Percentiles rank a stretch among this genome's conserved stretches.
phyloP scores from a whole-genome alignment of 1,284 basidiomycete genomes.

The Leccinum subrobustum region DNA sequence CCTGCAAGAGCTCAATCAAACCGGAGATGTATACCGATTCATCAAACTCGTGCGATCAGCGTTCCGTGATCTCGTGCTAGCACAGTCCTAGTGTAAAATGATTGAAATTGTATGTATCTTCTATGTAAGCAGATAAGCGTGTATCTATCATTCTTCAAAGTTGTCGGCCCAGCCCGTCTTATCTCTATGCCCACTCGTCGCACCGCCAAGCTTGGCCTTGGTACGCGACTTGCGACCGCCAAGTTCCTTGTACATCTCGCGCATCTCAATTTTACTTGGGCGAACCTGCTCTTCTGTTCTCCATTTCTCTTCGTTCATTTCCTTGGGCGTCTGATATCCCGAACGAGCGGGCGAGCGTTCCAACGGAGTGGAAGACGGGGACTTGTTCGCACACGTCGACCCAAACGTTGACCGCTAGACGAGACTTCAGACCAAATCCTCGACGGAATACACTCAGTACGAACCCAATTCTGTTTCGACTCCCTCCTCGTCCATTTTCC shows the following conservation, averaged over 20 bases:
- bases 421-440: background rate
- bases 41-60: conserved; percentile 53
- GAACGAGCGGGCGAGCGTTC: conserved; percentile 56
- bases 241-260: conserved; percentile 86
- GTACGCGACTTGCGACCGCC: conserved; percentile 79
- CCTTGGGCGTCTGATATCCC: conserved; percentile 77
- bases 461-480: conserved; percentile 82
- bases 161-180: conserved; percentile 64
- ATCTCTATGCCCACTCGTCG: conserved; percentile 53
- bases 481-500: conserved; percentile 87
- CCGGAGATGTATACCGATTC: conserved; percentile 61
- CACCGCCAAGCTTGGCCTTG: conserved; percentile 61
- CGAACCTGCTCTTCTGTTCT: conserved; percentile 50
- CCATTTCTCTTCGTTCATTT: conserved; percentile 76
- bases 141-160: conserved; percentile 27
- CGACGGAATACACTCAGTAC: conserved; percentile 17
- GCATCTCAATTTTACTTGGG: conserved; percentile 79
- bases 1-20: conserved; percentile 62
- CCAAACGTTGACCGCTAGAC: conserved; percentile 59
- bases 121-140: conserved; percentile 3
- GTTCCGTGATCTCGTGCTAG: conserved; percentile 31
- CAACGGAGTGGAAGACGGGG: conserved; percentile 41
- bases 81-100: background rate
- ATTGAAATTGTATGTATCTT: background rate
- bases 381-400: conserved; percentile 45